Evolutionary conservation across 2,329 filamentous ascomycete species (phyloP).

Genomic region (Fusarium gaditjirri): DNA sequence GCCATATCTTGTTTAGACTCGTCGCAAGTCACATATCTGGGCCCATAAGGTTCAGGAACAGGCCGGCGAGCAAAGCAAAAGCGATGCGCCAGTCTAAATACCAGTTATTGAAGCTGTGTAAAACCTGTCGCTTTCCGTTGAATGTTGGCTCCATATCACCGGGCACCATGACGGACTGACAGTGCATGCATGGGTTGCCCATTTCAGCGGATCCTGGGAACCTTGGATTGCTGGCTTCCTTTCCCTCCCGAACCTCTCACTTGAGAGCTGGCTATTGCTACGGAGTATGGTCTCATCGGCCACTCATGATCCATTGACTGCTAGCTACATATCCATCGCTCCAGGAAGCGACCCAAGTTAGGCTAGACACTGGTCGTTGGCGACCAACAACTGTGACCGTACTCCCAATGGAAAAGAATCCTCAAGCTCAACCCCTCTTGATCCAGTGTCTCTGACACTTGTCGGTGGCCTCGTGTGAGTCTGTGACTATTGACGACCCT

Average conservation of each 20-base stretch:
- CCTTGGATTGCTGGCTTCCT: constrained; percentile 26
- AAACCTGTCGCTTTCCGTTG: constrained; percentile 2
- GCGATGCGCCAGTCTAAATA: constrained; percentile 23
- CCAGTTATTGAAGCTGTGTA: neutral
- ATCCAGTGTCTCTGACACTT: constrained; percentile 22
- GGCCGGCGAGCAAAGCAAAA: neutral
- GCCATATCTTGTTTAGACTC: constrained; percentile 24
- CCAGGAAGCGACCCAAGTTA: constrained; percentile 39
- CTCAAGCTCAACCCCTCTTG: constrained; percentile 40
- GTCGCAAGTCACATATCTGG: constrained; percentile 28
- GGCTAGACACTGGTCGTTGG: constrained; percentile 42
- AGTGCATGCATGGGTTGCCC: constrained; percentile 15
- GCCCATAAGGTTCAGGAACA: constrained; percentile 19
- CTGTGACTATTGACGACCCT: constrained; percentile 35
- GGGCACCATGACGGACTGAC: constrained; percentile 20
- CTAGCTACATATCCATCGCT: constrained; percentile 42
- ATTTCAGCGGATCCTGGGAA: constrained; percentile 36
- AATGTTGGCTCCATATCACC: constrained; percentile 24
- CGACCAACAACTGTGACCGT: constrained; percentile 39
- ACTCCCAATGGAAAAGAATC: constrained; percentile 23
- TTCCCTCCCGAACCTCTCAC: constrained; percentile 35
- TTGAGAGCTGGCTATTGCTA: constrained; percentile 22
- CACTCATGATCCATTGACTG: constrained; percentile 39
- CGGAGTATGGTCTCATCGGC: constrained; percentile 19
- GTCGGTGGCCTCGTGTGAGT: constrained; percentile 34